These are phyloP conservation scores for Tephrocybe sp. DNA, from an alignment of 768 basidiomycete genomes.

Conservation along the genomic window DNA sequence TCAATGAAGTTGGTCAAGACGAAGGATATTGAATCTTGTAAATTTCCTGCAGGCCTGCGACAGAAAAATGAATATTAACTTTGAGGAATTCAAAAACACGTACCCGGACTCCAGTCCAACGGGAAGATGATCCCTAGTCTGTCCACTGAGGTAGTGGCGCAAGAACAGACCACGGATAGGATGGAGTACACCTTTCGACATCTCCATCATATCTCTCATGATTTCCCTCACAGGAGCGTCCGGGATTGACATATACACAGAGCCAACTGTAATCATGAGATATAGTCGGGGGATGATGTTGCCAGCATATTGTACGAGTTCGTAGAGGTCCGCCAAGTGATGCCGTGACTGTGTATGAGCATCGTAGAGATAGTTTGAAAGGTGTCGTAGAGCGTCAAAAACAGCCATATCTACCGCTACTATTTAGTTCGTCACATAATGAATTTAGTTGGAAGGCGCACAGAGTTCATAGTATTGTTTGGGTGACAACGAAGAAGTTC, in stretches of 20 bases:
- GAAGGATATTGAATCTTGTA: slow-evolving; percentile 94
- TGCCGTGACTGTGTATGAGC: slow-evolving; percentile 90
- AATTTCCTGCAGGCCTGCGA: slow-evolving; percentile 78
- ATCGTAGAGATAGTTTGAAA: slow-evolving; percentile 95
- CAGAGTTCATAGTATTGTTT: slow-evolving; percentile 99
- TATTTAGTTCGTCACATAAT: slow-evolving; percentile 1
- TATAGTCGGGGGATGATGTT: slow-evolving; percentile 93
- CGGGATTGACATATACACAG: slow-evolving; percentile 97
- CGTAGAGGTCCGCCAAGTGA: slow-evolving; percentile 97
- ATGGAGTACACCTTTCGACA: slow-evolving; percentile 96
- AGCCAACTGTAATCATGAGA: slow-evolving; percentile 99
- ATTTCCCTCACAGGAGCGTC: slow-evolving; percentile 98
- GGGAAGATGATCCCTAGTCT: slow-evolving; percentile 95
- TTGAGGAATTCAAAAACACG: slow-evolving; percentile 19
- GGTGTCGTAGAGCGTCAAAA: slow-evolving; percentile 92
- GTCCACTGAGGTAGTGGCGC: slow-evolving; percentile 94
- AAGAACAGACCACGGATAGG: slow-evolving; percentile 96
- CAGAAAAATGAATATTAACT: slow-evolving; percentile 1
- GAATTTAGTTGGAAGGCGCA: slow-evolving; percentile 32
- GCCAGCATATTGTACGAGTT: slow-evolving; percentile 98
- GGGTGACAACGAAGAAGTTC: slow-evolving; percentile 89
- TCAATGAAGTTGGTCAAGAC: slow-evolving; percentile 99
- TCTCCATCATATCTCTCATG: slow-evolving; percentile 99
- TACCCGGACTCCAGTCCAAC: slow-evolving; percentile 83
- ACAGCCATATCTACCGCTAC: slow-evolving; percentile 87